These are phyloP conservation scores for Quercus phellos DNA, from an alignment of 331 rosid species.

Conservation along the genomic window DNA sequence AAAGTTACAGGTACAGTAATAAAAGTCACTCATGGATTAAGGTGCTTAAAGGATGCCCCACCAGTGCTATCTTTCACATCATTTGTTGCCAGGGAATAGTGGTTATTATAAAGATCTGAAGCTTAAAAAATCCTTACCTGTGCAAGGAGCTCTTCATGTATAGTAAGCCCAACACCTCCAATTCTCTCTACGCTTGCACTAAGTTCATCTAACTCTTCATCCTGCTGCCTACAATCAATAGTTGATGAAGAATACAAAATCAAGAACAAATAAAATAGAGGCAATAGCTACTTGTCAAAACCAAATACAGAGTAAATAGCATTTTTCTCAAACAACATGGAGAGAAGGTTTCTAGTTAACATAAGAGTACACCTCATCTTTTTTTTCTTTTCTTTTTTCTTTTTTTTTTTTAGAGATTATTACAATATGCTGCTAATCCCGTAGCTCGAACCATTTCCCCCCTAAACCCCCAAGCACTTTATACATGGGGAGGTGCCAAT, in stretches of 20 bases:
- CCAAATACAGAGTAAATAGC: no score
- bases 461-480: no score
- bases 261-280: constrained; percentile 2
- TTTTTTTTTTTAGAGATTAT: no score
- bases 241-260: constrained; percentile 1
- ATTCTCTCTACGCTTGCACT: constrained; percentile 88
- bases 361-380: not conserved
- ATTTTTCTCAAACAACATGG: no score
- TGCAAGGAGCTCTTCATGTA: constrained; percentile 87
- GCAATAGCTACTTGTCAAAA: no score
- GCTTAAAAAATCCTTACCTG: constrained; percentile 50
- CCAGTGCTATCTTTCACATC: no score
- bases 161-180: constrained; percentile 73
- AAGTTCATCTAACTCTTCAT: constrained; percentile 93
- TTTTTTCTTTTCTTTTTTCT: no score
- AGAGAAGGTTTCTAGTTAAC: no score
- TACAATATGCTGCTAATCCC: no score
- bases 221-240: constrained; percentile 60
- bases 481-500: no score
- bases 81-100: no score
- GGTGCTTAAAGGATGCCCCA: not conserved
- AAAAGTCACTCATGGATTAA: not conserved
- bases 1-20: not conserved
- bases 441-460: no score
- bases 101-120: not conserved